Evolutionary conservation across 441 rosid species (phyloP), one percentile per base, ranked within the genome.

Genomic region (Omphalea diandra): DNA sequence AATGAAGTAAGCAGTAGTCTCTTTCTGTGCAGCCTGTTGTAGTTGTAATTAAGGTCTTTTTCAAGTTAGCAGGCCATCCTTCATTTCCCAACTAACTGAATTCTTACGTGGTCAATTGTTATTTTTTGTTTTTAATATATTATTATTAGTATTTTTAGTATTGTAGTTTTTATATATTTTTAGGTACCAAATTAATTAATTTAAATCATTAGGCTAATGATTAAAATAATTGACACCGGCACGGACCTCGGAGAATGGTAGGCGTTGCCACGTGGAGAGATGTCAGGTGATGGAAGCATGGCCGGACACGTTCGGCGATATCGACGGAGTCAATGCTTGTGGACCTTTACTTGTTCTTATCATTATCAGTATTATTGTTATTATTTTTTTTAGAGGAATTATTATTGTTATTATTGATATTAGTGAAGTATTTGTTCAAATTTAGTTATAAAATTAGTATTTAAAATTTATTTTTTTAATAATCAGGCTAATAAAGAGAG

Each of bases 1-100:
- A n/a, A 49, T 20, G 73, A 74, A 72, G 76, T 9, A 71, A 76
- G 70, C 63, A 77, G 58, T 52, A 63, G 86, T 80, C 88, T 78
- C 82, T 83, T 64, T 85, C 89, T 77, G 57, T 70, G 73, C 85
- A 82, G 83, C 78, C 67, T 69, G n/a, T n/a, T n/a, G n/a, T n/a
- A n/a, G n/a, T n/a, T n/a, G n/a, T n/a, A n/a, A n/a, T n/a, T n/a
- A n/a, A 41, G 69, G 78, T 65, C 68, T 56, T 58, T 14, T 17
- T 62, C 76, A 71, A 60, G n/a, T n/a, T n/a, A n/a, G 52, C 69
- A 61, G 78, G 78, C 79, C 76, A 55, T 63, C 76, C 63, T 75
- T 75, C 54, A 31, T 72, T 61, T 75, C 71, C 61, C 83, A 82
- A 79, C 82, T 59, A 75, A 67, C 83, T 52, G 26, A n/a, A 66